A percentile compares a stretch with the other conserved stretches of the same genome.
Evolutionary conservation across 129 eudicot species (phyloP).

Genomic region (Smallanthus sonchifolius): DNA sequence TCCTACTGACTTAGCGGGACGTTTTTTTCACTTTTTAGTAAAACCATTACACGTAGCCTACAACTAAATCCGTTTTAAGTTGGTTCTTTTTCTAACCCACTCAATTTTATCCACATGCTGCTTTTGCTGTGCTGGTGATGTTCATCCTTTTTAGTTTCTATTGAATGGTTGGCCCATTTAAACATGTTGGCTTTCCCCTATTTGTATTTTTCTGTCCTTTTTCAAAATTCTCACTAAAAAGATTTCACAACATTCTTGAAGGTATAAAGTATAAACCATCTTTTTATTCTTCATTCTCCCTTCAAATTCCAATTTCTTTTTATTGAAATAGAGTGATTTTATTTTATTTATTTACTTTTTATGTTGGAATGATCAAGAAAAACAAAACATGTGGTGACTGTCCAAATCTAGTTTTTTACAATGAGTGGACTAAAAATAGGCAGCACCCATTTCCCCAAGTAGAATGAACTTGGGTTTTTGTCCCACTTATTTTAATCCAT

Average conservation of each 20-base stretch:
- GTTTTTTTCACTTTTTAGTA: no score
- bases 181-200: constrained; percentile 28
- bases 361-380: constrained; percentile 12
- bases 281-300: constrained; percentile 3
- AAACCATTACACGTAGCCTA: no score
- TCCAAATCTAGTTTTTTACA: constrained; percentile 14
- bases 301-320: neutral
- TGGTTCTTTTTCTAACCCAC: neutral
- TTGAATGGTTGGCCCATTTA: constrained; percentile 30
- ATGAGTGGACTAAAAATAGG: constrained; percentile 34
- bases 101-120: neutral
- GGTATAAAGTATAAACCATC: constrained; percentile 15
- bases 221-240: neutral
- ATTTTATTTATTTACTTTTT: constrained; percentile 7
- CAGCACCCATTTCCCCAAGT: neutral
- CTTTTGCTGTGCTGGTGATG: constrained; percentile 24
- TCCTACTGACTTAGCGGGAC: no score
- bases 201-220: constrained; percentile 14
- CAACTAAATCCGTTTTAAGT: neutral
- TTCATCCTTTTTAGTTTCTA: constrained; percentile 23
- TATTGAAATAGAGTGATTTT: constrained; percentile 16
- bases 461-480: constrained; percentile 10
- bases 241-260: constrained; percentile 16
- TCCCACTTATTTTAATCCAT: neutral
- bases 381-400: constrained; percentile 43